Evolutionary conservation across 2,329 filamentous ascomycete species (phyloP).

Genomic region (Colletotrichum spaethianum): DNA sequence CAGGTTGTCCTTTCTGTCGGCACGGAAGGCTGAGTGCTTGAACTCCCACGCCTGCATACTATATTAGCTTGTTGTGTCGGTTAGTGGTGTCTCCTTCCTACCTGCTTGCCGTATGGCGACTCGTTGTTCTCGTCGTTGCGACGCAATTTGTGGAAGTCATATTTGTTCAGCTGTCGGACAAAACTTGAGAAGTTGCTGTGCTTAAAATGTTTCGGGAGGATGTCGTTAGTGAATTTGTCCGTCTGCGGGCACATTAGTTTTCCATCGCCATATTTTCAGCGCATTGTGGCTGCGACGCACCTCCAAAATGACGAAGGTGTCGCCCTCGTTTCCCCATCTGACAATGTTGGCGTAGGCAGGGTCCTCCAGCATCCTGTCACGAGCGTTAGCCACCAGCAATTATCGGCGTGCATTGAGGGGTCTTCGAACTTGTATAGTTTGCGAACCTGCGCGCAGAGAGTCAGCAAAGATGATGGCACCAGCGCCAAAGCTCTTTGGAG

Average conservation of each 20-base stretch:
- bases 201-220: constrained; percentile 98
- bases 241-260: constrained; percentile 70
- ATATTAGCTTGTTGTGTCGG: constrained; percentile 13
- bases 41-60: constrained; percentile 87
- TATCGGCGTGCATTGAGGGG: constrained; percentile 28
- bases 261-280: not conserved
- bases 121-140: constrained; percentile 89
- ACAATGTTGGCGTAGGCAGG: constrained; percentile 93
- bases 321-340: constrained; percentile 93
- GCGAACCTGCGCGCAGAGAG: constrained; percentile 77
- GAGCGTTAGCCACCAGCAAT: constrained; percentile 49
- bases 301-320: constrained; percentile 97
- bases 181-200: constrained; percentile 99
- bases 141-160: constrained; percentile 98
- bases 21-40: constrained; percentile 95
- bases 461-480: constrained; percentile 46
- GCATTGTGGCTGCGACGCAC: constrained; percentile 63
- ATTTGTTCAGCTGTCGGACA: constrained; percentile 95
- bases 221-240: constrained; percentile 97
- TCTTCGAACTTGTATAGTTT: constrained; percentile 93
- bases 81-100: constrained; percentile 55
- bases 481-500: constrained; percentile 30
- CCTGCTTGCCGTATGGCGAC: constrained; percentile 85
- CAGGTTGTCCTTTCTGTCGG: constrained; percentile 94
- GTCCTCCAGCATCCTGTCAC: constrained; percentile 91